Conservation (phyloP, 345 rosid species). For the Zanthoxylum bungeanum region DNA sequence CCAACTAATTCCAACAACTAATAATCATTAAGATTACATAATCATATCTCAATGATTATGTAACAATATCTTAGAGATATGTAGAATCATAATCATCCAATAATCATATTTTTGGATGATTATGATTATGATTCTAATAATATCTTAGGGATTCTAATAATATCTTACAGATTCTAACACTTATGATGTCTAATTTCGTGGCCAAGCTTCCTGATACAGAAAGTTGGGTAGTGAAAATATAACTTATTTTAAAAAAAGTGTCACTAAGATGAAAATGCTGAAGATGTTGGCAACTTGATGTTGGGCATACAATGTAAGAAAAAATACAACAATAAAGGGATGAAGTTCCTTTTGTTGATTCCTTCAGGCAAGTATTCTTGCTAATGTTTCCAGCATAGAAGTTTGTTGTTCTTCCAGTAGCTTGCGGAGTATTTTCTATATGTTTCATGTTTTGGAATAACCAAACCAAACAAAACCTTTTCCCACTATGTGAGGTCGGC, state of each 20-base stretch:
- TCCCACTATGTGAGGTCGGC: too few relatives aligned
- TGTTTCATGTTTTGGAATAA: neutral
- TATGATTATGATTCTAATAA: too few relatives aligned
- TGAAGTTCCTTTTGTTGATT: neutral
- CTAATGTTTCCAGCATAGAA: neutral
- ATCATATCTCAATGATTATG: too few relatives aligned
- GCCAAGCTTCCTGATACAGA: neutral
- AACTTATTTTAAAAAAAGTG: neutral
- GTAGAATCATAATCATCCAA: too few relatives aligned
- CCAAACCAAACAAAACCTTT: too few relatives aligned
- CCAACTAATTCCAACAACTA: too few relatives aligned
- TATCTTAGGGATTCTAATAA: too few relatives aligned
- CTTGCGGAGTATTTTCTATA: neutral
- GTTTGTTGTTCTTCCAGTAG: neutral
- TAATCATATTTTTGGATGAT: too few relatives aligned
- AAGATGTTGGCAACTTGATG: neutral
- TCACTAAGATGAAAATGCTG: neutral
- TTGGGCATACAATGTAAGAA: neutral
- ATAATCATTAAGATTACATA: too few relatives aligned
- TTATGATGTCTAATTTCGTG: neutral
- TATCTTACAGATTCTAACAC: too few relatives aligned
- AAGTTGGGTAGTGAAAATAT: neutral
- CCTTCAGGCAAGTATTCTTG: neutral
- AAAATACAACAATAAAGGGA: neutral
- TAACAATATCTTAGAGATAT: too few relatives aligned